Evolutionary conservation across 345 rosid genomes (phyloP).

Genomic region (Sapria himalayana): DNA sequence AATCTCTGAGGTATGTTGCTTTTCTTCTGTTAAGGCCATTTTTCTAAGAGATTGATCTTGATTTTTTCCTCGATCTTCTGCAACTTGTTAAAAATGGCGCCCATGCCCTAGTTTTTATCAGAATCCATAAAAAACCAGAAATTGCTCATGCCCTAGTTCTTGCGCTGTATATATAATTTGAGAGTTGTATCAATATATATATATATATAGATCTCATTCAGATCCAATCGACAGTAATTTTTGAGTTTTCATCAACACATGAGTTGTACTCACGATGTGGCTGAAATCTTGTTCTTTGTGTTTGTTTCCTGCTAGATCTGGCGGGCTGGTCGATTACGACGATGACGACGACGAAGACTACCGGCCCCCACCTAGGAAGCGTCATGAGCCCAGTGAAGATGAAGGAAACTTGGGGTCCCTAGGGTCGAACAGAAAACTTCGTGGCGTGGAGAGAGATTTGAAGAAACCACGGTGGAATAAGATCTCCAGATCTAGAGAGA

Average conservation of each 20-base stretch:
- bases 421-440: slow-evolving; percentile 46
- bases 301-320: slow-evolving; percentile 34
- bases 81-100: too few species aligned
- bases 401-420: slow-evolving; percentile 40
- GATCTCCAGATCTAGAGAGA: slow-evolving; percentile 32
- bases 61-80: neutral
- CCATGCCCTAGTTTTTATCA: too few species aligned
- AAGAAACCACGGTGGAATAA: slow-evolving; percentile 50
- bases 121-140: too few species aligned
- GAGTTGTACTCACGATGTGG: too few species aligned
- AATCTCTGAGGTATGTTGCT: slow-evolving; percentile 36
- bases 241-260: too few species aligned
- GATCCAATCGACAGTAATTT: too few species aligned
- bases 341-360: slow-evolving; percentile 95
- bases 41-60: neutral
- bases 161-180: too few species aligned
- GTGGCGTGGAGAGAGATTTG: slow-evolving; percentile 36
- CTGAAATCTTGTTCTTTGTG: neutral
- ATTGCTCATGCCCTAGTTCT: too few species aligned
- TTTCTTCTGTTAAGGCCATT: slow-evolving; percentile 3
- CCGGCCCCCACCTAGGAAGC: slow-evolving; percentile 77
- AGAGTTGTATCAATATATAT: too few species aligned
- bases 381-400: slow-evolving; percentile 45
- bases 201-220: too few species aligned
- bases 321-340: slow-evolving; percentile 88